Base-by-base conservation (phyloP, 768 basidiomycete species). In the Tricholoma terreum region DNA sequence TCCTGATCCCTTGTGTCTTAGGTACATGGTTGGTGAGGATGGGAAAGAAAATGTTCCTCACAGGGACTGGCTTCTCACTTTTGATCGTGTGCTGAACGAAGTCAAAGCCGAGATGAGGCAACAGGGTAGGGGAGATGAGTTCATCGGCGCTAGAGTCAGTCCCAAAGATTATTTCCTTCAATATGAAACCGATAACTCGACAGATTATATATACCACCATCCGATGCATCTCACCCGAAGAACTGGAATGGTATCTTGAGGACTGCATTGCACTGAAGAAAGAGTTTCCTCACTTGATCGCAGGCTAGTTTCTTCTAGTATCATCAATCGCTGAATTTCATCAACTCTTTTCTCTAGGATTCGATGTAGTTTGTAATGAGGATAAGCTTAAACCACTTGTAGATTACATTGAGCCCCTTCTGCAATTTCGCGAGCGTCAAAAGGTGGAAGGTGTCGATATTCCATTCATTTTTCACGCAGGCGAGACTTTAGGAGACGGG, bases 321-420 rank as follows among this genome's bases (percentile, higher is more conserved):
- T 42, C 40, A n/a, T 15, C 55, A 15, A 9, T 33, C 11, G 19
- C 6, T 27, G 24, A 12, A 33, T n/a, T 7, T 49, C 60, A 30
- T 38, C 31, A 12, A 46, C 48, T 54, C 50, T 38, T 48, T 36
- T 17, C 9, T 22, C 3, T 56, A 88, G 89, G 87, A 2, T 92
- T 91, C 62, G 90, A 92, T 71, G 78, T 92, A 17, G 89, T 91
- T n/a, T 89, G 89, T 4, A 77, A 86, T 48, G 89, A 92, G 64
- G 84, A 90, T 64, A 71, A 70, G 6, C 62, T 82, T 21, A 77
- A 73, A 38, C 86, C 88, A 15, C 75, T 90, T 36, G 80, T 77
- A 22, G 71, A 87, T 63, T 91, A 90, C 66, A 67, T 84, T 27
- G 79, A 82, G 33, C 80, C 80, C 9, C 74, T 93, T 6, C 69